These are phyloP conservation scores for Vitis rotundifolia DNA, from an alignment of 164 flowering plant genomes.

Conservation along the genomic window DNA sequence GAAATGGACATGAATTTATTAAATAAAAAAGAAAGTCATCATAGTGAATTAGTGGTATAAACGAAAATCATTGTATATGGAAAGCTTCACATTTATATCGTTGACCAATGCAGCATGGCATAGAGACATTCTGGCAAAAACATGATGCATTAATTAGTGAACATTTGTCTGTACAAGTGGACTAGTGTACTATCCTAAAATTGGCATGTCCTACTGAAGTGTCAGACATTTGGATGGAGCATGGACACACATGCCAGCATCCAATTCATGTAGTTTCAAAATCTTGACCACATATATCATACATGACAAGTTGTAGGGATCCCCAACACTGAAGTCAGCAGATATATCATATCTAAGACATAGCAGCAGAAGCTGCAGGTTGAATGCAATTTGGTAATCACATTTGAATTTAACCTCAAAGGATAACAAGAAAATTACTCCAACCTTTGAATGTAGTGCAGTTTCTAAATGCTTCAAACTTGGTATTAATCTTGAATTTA, in stretches of 20 bases:
- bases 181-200: not conserved
- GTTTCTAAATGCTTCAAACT: constrained; percentile 73
- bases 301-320: not conserved
- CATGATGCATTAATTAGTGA: not conserved
- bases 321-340: not conserved
- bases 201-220: too few relatives aligned
- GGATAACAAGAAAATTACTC: not conserved
- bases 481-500: constrained; percentile 79
- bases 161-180: not conserved
- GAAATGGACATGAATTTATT: too few relatives aligned
- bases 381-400: not conserved
- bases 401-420: not conserved
- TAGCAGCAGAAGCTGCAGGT: not conserved
- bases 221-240: not conserved
- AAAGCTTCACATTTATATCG: too few relatives aligned
- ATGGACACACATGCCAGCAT: not conserved
- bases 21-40: too few relatives aligned
- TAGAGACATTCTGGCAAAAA: too few relatives aligned
- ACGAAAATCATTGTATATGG: too few relatives aligned
- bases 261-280: not conserved
- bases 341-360: not conserved
- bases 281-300: not conserved
- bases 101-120: too few relatives aligned
- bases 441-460: constrained; percentile 75
- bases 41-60: too few relatives aligned